Base-by-base conservation (phyloP, 805 yeast genomes). In the Suhomyces prunicola region DNA sequence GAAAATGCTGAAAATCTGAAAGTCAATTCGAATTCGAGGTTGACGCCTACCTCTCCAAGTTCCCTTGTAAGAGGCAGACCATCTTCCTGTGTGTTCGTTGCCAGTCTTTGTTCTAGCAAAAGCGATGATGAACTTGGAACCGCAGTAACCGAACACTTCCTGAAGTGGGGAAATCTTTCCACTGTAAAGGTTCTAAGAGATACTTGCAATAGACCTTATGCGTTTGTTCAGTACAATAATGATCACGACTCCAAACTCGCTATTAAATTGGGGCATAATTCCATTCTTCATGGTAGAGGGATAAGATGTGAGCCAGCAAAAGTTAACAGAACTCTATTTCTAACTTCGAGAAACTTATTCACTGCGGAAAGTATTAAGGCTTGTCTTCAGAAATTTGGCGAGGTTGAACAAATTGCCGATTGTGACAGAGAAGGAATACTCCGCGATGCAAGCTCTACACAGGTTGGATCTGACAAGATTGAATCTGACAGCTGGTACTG, bases 281-380 rank as follows among this genome's bases (percentile, higher is more conserved):
- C 90, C 5, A 67, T 74, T 6, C 69, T 91, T 47, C 84, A 88
- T 65, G 96, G 91, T 12, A 79, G 96, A 65, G 74, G 83, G 3
- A 82, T 93, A 44, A 80, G 97, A 52, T 89, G 96, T 70, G 97
- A 93, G 70, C 85, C 85, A 17, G 98, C 98, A 0, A 85, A 88
- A 62, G 97, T 92, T 46, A 93, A 92, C 69, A 78, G 97, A 57
- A 92, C 97, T 12, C 73, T 93, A 42, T 88, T 82, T 64, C 67
- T 90, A 45, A 69, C 84, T 1, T 68, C 75, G 5, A 56, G 60
- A 9, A 53, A 56, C 12, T 54, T 50, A 2, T 44, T 67, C 13
- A 53, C 60, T 9, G 73, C 70, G 13, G 58, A 54, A 15, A 67
- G 71, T 5, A 69, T 88, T 24, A 67, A 64, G 42, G 63, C 64